A percentile compares a stretch with the other conserved stretches of the same genome.
phyloP scores from a whole-genome alignment of 1,284 basidiomycete species.

The Cutaneotrichosporon sp. region DNA sequence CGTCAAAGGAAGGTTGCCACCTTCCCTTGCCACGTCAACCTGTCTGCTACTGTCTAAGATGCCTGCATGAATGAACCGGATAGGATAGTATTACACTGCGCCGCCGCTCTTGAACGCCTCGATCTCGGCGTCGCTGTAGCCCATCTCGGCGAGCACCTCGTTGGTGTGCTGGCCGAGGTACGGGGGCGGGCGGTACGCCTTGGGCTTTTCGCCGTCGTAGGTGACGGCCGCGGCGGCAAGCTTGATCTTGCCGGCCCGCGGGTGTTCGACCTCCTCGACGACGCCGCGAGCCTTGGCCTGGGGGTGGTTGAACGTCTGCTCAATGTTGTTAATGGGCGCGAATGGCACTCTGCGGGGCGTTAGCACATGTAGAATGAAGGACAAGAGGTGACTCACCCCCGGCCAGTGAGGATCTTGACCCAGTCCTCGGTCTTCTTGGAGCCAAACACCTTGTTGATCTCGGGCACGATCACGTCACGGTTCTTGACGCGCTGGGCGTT shows the following conservation, averaged over 20 bases:
- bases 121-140: constrained; percentile 59
- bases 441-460: constrained; percentile 63
- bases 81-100: constrained; percentile 13
- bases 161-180: constrained; percentile 76
- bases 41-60: not conserved
- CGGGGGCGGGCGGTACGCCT: constrained; percentile 68
- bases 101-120: constrained; percentile 56
- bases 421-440: constrained; percentile 62
- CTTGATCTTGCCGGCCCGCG: constrained; percentile 74
- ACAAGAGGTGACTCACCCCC: constrained; percentile 56
- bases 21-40: not conserved
- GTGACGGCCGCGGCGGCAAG: constrained; percentile 78
- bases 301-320: constrained; percentile 84
- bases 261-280: constrained; percentile 64
- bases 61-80: constrained; percentile 1
- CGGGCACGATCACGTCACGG: constrained; percentile 63
- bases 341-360: constrained; percentile 64
- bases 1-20: not conserved
- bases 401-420: constrained; percentile 65
- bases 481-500: constrained; percentile 74
- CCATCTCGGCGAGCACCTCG: constrained; percentile 71
- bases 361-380: not conserved
- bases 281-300: constrained; percentile 67
- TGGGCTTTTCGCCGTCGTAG: constrained; percentile 70
- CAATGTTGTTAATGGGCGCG: constrained; percentile 85